Percentiles rank a stretch among this genome's conserved stretches.
Evolutionary conservation across 305 asterid species (phyloP).

Genomic region (Rubia peregrina): DNA sequence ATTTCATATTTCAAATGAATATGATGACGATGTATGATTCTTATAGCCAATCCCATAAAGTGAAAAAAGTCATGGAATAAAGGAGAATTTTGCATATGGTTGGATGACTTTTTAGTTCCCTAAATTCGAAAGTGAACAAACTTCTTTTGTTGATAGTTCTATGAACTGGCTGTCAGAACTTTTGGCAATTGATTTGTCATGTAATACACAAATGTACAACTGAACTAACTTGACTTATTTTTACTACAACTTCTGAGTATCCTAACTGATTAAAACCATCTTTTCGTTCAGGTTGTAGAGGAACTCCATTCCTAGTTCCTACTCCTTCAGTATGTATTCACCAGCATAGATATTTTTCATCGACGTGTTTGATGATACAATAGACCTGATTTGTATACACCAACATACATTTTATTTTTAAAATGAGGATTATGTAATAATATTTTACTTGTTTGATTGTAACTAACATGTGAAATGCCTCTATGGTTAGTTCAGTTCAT

Average conservation of each 20-base stretch:
- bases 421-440: too few species aligned
- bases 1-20: background rate
- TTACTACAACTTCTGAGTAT: background rate
- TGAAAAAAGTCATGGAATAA: too few species aligned
- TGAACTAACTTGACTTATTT: background rate
- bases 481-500: too few species aligned
- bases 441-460: too few species aligned
- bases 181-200: background rate
- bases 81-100: background rate
- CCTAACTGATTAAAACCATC: background rate
- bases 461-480: too few species aligned
- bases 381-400: too few species aligned
- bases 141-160: background rate
- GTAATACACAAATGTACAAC: background rate
- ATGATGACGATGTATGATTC: background rate
- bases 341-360: too few species aligned
- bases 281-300: slow-evolving; percentile 59
- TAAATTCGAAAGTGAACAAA: background rate
- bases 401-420: too few species aligned
- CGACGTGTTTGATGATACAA: too few species aligned
- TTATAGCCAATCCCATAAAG: too few species aligned
- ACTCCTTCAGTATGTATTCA: slow-evolving; percentile 44
- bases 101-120: background rate
- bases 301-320: slow-evolving; percentile 47
- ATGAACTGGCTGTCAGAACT: background rate